Conservation (phyloP, 352 stramenopile genomes). For the Nothophytophthora sp. region DNA sequence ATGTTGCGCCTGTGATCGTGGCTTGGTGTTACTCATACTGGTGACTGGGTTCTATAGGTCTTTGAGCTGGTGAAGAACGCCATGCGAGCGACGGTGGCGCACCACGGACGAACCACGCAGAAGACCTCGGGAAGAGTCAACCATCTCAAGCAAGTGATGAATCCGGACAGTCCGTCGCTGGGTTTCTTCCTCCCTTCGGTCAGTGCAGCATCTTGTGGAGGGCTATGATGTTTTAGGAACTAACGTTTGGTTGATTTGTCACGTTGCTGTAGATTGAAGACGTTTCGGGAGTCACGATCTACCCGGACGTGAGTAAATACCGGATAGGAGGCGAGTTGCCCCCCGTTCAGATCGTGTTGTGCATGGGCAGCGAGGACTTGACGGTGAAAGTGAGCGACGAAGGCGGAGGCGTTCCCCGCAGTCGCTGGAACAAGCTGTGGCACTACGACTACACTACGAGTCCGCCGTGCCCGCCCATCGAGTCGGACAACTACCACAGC, state of each 20-base stretch:
- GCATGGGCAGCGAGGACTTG: constrained; percentile 94
- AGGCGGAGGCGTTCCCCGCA: constrained; percentile 96
- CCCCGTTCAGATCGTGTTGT: constrained; percentile 98
- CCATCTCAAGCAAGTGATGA: constrained; percentile 67
- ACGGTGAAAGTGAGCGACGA: constrained; percentile 99
- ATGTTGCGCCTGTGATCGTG: neutral
- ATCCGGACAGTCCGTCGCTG: constrained; percentile 57
- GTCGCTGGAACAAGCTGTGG: constrained; percentile 97
- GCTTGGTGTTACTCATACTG: neutral
- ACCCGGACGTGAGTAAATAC: constrained; percentile 78
- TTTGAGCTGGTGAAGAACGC: constrained; percentile 99
- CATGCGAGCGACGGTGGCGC: constrained; percentile 97
- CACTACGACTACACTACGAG: constrained; percentile 99
- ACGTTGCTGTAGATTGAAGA: constrained; percentile 40
- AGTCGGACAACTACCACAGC: constrained; percentile 70
- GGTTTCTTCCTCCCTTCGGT: constrained; percentile 78
- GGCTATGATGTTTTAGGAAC: no score
- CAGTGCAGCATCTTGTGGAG: constrained; percentile 3
- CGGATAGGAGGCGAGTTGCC: constrained; percentile 64
- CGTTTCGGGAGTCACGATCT: constrained; percentile 71
- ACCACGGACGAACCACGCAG: constrained; percentile 81
- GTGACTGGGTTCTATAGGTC: constrained; percentile 31
- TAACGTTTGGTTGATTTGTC: no score
- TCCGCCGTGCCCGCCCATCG: constrained; percentile 46
- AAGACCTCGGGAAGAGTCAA: constrained; percentile 43